phyloP scores from a whole-genome alignment of 2,329 filamentous ascomycete species.

The Fusarium siculi region DNA sequence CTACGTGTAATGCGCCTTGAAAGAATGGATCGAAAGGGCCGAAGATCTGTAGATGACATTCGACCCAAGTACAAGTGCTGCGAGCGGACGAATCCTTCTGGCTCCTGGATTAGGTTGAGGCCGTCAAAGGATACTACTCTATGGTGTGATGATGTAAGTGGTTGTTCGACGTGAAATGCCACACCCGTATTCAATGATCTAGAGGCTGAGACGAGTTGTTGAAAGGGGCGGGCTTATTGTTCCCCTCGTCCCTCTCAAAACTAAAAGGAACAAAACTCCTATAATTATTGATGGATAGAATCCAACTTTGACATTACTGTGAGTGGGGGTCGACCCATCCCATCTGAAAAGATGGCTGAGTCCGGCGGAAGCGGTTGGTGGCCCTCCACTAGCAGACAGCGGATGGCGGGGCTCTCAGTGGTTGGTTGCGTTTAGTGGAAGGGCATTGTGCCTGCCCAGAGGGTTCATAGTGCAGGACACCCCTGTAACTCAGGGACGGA shows the following conservation, averaged over 20 bases:
- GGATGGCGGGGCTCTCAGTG: conserved; percentile 26
- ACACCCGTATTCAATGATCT: conserved; percentile 3
- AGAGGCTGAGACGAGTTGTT: conserved; percentile 3
- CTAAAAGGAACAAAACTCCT: conserved; percentile 35
- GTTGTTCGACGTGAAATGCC: conserved; percentile 10
- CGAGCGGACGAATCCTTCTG: conserved; percentile 33
- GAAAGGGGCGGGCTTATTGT: conserved; percentile 15
- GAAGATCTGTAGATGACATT: conserved; percentile 38
- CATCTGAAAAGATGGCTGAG: conserved; percentile 27
- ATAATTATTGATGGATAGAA: conserved; percentile 30
- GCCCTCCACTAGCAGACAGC: conserved; percentile 21
- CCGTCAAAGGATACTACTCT: conserved; percentile 6
- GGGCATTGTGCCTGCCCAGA: background rate
- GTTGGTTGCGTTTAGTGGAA: conserved; percentile 6
- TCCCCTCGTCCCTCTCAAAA: conserved; percentile 26
- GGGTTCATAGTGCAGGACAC: background rate
- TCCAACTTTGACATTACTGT: conserved; percentile 22
- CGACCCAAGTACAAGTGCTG: conserved; percentile 26
- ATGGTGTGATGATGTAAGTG: conserved; percentile 26
- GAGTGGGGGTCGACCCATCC: conserved; percentile 32
- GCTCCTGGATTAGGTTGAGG: conserved; percentile 31
- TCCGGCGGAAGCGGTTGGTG: conserved; percentile 20
- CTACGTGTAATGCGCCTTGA: conserved; percentile 40
- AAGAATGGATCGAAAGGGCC: conserved; percentile 34
- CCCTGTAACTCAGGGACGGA: conserved; percentile 4